phyloP scores from a whole-genome alignment of 2,329 filamentous ascomycete genomes.

The Hyphodiscus sp. region DNA sequence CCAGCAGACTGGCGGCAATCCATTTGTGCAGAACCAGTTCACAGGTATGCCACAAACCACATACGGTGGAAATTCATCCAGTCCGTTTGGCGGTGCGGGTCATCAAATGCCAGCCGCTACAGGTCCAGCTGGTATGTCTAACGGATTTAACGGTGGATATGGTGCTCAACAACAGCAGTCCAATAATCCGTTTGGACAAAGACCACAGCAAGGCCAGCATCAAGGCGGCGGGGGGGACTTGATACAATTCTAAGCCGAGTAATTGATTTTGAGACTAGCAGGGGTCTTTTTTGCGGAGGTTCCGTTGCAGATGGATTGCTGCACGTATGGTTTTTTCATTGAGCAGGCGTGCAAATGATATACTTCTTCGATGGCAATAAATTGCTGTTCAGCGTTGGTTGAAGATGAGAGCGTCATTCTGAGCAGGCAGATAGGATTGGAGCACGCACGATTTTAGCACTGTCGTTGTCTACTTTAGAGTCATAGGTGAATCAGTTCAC shows the following conservation, averaged over 20 bases:
- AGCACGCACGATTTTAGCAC: background rate
- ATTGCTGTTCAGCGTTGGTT: constrained; percentile 4
- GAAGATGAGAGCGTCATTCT: constrained; percentile 10
- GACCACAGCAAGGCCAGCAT: constrained; percentile 42
- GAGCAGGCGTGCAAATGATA: constrained; percentile 17
- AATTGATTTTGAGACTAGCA: constrained; percentile 1
- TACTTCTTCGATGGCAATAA: constrained; percentile 14
- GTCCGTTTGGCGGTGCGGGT: constrained; percentile 21
- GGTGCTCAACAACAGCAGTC: constrained; percentile 29
- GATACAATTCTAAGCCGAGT: constrained; percentile 26
- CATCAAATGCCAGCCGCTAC: constrained; percentile 49
- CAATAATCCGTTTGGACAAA: constrained; percentile 52
- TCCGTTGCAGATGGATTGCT: constrained; percentile 4
- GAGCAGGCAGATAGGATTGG: constrained; percentile 11
- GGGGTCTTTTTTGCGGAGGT: constrained; percentile 8
- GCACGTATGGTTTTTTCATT: constrained; percentile 11
- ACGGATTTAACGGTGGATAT: constrained; percentile 38
- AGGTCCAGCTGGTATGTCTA: constrained; percentile 47
- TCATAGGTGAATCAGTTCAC: background rate
- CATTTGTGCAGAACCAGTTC: constrained; percentile 79
- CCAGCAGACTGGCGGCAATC: constrained; percentile 67
- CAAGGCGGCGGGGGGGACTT: constrained; percentile 27
- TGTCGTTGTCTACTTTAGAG: background rate
- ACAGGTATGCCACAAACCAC: constrained; percentile 64
- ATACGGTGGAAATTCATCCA: constrained; percentile 39